Percentiles rank a stretch among this genome's conserved stretches.
phyloP scores from a whole-genome alignment of 2,329 filamentous ascomycete genomes.

The Knufia petricola region DNA sequence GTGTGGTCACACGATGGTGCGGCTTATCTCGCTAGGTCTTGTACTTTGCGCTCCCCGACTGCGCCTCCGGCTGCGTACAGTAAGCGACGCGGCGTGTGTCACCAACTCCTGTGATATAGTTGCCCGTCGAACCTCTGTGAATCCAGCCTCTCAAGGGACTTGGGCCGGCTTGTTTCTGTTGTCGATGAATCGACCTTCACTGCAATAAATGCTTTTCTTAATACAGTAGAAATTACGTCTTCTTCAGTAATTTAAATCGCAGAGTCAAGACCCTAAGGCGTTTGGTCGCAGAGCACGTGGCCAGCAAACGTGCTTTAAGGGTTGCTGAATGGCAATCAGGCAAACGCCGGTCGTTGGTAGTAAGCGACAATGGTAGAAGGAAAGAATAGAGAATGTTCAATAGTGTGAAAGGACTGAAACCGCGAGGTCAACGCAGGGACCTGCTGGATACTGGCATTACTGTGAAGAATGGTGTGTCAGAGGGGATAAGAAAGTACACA shows the following conservation, averaged over 20 bases:
- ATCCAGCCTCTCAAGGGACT: not conserved
- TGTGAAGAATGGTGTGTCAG: not conserved
- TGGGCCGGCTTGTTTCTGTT: too few relatives aligned
- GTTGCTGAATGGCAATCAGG: not conserved
- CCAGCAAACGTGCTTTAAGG: not conserved
- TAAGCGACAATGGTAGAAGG: slow-evolving; percentile 5
- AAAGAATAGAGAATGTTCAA: not conserved
- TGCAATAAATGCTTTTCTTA: not conserved
- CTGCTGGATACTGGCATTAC: not conserved
- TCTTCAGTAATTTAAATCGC: too few relatives aligned
- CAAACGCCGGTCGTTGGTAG: not conserved
- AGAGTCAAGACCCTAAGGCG: too few relatives aligned
- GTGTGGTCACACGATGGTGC: not conserved
- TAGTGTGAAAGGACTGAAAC: slow-evolving; percentile 2
- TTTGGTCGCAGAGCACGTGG: not conserved
- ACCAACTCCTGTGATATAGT: not conserved
- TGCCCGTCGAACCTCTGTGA: not conserved
- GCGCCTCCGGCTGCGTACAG: not conserved
- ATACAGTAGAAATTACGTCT: not conserved
- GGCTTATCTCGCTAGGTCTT: not conserved
- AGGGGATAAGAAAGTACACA: not conserved
- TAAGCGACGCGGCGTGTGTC: not conserved
- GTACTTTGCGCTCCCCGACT: not conserved
- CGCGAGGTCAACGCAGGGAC: not conserved
- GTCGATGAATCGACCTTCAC: too few relatives aligned